phyloP scores from a whole-genome alignment of 345 rosid species.

The Acer negundo region DNA sequence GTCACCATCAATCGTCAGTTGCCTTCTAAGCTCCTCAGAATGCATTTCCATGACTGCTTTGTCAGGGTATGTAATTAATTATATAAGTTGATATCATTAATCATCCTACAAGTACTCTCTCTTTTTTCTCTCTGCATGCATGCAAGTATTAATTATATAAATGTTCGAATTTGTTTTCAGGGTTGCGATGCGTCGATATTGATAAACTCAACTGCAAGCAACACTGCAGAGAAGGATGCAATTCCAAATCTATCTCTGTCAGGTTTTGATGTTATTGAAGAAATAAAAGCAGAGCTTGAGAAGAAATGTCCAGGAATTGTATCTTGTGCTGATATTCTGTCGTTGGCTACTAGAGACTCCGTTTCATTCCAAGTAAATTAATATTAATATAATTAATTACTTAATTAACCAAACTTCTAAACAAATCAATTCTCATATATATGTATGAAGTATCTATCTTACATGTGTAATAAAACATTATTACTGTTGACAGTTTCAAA shows the following conservation, averaged over 20 bases:
- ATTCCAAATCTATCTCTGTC: conserved; percentile 49
- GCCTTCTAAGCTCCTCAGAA: conserved; percentile 60
- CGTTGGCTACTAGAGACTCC: conserved; percentile 60
- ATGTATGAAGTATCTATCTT: background rate
- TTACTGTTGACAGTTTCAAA: conserved; percentile 37
- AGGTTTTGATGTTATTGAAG: conserved; percentile 59
- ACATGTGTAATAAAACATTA: background rate
- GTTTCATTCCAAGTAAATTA: conserved; percentile 47
- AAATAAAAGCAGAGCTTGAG: conserved; percentile 55
- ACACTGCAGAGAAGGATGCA: conserved; percentile 51
- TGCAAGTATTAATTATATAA: background rate
- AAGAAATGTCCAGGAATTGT: conserved; percentile 59
- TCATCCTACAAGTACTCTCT: too few species aligned
- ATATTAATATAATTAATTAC: too few species aligned
- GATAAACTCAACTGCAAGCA: conserved; percentile 40
- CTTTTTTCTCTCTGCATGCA: background rate
- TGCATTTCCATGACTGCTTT: conserved; percentile 71
- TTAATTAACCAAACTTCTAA: background rate
- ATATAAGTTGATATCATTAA: too few species aligned
- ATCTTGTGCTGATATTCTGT: conserved; percentile 66
- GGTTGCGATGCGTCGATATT: conserved; percentile 76
- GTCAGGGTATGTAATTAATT: conserved; percentile 43
- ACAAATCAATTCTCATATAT: background rate
- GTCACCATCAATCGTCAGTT: conserved; percentile 29
- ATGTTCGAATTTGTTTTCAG: conserved; percentile 22